Evolutionary conservation across 257 asterid genomes (phyloP), one percentile per base, ranked within the genome.

Genomic region (Petrea volubilis): DNA sequence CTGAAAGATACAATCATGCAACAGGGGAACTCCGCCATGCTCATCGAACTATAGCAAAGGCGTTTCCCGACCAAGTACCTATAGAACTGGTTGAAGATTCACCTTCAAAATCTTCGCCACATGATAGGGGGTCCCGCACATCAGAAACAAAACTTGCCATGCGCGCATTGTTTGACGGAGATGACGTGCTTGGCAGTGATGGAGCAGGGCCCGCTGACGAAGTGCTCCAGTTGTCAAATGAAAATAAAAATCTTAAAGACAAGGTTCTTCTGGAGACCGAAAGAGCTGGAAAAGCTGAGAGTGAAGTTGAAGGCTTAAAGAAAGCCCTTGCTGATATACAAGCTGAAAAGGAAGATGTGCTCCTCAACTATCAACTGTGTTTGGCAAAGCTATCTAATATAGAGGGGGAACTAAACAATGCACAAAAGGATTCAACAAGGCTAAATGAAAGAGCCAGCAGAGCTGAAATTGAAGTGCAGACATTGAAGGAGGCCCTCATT

Each of bases 11-110:
- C 78, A 90, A 89, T 76, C 95, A 94, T 17, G 90, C 92, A 23
- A 88, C 92, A 1, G 94, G 93, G 4, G 99, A 91, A 62, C 95
- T 94, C 70, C 92, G 86, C 43, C 96, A 86, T 59, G 97, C 97
- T 51, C 99, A 94, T 31, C 84, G 89, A 23, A 83, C 97, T 62
- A 81, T 94, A 78, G 90, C 96, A 6, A 90, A 86, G 80, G 98
- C 91, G 20, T 91, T 91, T 62, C 98, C 98, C 0, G 93, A 91
- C 61, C 96, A 91, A 65, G 61, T 88, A 23, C 96, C 96, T 24
- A 76, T 72, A 33, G 81, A 81, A 24, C 81, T 91, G 14, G 60
- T 72, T 14, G 97, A 91, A 27, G 96, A 91, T 74, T 84, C 96
- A 15, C 92, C 93, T 72, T 68, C 85, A 36, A 87, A 77, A 67